Evolutionary conservation across 768 basidiomycete genomes (phyloP).

Genomic region (Hydnum rufescens): DNA sequence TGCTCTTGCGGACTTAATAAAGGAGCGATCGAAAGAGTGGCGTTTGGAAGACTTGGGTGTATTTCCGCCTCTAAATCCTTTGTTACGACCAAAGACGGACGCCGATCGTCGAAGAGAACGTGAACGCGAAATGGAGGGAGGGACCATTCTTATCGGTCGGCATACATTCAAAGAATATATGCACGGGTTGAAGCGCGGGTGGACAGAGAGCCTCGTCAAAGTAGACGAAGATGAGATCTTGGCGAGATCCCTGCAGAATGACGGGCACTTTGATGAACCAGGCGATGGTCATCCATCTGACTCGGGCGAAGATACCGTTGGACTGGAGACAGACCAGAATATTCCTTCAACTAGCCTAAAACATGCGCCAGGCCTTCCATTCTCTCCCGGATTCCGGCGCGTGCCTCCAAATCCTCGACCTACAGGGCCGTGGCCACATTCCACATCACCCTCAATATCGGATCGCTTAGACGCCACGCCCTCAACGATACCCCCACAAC

Average conservation of each 20-base stretch:
- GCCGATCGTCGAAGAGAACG: constrained; percentile 27
- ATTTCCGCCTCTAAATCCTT: constrained; percentile 27
- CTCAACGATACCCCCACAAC: constrained; percentile 41
- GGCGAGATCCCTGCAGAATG: constrained; percentile 43
- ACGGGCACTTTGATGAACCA: constrained; percentile 62
- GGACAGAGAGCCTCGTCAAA: constrained; percentile 50
- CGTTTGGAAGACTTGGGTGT: constrained; percentile 49
- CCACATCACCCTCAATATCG: constrained; percentile 12
- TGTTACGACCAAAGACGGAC: constrained; percentile 30
- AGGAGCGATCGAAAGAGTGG: constrained; percentile 48
- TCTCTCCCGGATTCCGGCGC: constrained; percentile 13
- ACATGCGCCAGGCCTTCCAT: too few species aligned
- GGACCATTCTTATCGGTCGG: constrained; percentile 69
- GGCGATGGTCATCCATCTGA: constrained; percentile 65
- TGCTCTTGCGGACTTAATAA: constrained; percentile 58
- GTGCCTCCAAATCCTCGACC: neutral
- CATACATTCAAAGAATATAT: constrained; percentile 90
- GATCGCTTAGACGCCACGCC: constrained; percentile 29
- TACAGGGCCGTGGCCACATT: constrained; percentile 9
- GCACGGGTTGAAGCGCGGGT: constrained; percentile 68
- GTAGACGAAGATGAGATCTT: constrained; percentile 53
- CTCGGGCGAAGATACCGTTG: constrained; percentile 19
- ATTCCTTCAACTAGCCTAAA: constrained; percentile 14
- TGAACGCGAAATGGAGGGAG: constrained; percentile 53
- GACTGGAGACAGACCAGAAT: constrained; percentile 11